A percentile compares a stretch with the other conserved stretches of the same genome.
phyloP scores from a whole-genome alignment of 352 stramenopile species.

The Phytophthora agathidicida region DNA sequence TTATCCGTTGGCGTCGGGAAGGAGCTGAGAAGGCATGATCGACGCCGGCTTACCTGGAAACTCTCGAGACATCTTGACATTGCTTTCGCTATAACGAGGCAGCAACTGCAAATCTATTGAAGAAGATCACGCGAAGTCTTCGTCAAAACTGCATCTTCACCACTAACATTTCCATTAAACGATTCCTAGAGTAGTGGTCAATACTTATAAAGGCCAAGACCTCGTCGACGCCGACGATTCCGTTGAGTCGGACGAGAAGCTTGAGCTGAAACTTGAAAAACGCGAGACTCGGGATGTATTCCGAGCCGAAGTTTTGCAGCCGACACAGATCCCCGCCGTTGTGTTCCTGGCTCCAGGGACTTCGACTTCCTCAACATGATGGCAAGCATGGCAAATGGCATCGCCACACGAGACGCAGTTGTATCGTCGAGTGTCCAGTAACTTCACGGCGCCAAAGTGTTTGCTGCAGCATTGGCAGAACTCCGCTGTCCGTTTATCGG shows the following conservation, averaged over 20 bases:
- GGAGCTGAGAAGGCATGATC: too few species aligned
- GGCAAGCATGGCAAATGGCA: constrained; percentile 54
- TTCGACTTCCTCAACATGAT: constrained; percentile 41
- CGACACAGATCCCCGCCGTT: constrained; percentile 34
- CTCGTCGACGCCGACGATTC: constrained; percentile 22
- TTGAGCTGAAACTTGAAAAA: constrained; percentile 28
- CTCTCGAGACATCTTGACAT: too few species aligned
- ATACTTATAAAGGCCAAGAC: constrained; percentile 10
- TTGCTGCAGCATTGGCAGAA: constrained; percentile 52
- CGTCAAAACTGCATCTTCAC: background rate
- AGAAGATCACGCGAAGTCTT: background rate
- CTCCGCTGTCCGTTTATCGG: constrained; percentile 33
- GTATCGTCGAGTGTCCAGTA: constrained; percentile 35
- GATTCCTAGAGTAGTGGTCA: background rate
- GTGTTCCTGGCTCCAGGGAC: constrained; percentile 32
- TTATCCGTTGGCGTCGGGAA: too few species aligned
- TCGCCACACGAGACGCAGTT: constrained; percentile 62
- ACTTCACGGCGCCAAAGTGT: constrained; percentile 38
- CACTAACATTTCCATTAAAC: background rate
- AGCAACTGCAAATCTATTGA: too few species aligned
- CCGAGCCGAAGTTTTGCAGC: constrained; percentile 24
- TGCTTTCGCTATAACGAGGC: too few species aligned
- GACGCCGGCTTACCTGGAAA: too few species aligned
- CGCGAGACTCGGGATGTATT: constrained; percentile 10
- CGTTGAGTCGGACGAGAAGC: constrained; percentile 22